Evolutionary conservation across 1,284 basidiomycete genomes (phyloP).

Genomic region (Naganishia liquefaciens): DNA sequence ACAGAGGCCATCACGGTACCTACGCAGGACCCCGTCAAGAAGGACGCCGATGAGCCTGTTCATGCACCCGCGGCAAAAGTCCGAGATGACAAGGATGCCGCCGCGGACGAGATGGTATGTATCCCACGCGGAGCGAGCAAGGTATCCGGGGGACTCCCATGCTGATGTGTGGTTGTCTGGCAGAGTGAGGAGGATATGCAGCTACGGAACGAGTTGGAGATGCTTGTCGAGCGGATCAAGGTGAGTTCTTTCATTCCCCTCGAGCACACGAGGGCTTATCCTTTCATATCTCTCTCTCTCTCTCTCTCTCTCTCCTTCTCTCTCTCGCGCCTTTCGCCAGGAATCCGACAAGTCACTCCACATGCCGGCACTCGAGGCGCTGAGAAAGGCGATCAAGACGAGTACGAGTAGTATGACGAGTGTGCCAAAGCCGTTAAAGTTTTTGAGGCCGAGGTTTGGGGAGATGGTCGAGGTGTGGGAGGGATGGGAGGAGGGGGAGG

Average conservation of each 20-base stretch:
- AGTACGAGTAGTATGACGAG: constrained; percentile 99
- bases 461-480: constrained; percentile 81
- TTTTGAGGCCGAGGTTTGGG: constrained; percentile 91
- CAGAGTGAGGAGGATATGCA: constrained; percentile 95
- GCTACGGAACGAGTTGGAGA: constrained; percentile 92
- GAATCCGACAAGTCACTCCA: constrained; percentile 85
- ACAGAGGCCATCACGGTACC: constrained; percentile 51
- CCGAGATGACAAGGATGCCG: constrained; percentile 47
- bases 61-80: constrained; percentile 54
- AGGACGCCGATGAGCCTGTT: constrained; percentile 51
- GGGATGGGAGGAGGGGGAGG: constrained; percentile 64
- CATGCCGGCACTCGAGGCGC: constrained; percentile 86
- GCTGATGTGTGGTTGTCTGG: background rate
- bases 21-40: constrained; percentile 54
- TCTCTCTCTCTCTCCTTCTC: no score
- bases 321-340: constrained; percentile 59
- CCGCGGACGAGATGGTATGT: constrained; percentile 73
- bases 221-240: constrained; percentile 92
- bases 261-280: no score
- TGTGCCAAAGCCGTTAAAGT: constrained; percentile 98
- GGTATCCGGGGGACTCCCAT: constrained; percentile 12
- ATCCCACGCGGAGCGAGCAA: constrained; percentile 10
- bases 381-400: constrained; percentile 90
- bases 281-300: no score
- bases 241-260: constrained; percentile 56